Evolutionary conservation across 768 basidiomycete species (phyloP), one percentile per base, ranked within the genome.

Genomic region (Lactarius vividus): DNA sequence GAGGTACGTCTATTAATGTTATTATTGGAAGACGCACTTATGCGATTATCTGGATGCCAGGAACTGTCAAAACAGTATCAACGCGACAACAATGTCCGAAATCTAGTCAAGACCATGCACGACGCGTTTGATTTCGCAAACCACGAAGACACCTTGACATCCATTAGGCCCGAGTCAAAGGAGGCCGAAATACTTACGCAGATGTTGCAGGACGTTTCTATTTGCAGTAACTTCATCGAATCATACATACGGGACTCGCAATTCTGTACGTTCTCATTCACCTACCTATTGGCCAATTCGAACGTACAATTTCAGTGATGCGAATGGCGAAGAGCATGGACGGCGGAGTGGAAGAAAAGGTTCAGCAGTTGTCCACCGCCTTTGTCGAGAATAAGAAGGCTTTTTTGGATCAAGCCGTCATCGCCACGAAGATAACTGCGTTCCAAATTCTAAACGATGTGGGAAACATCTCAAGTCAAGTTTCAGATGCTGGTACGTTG

Each of bases 391-490:
- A 52, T 26, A 33, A 33, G 31, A 52, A 23, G 6, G 49, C 49
- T 26, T 52, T 52, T 7, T 26, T 52, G 23, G 49, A 15, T 9
- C 23, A 52, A 2, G 6, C 49, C n/a, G 49, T 52, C 4, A 26
- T 52, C 4, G 13, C 49, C 6, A 26, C 49, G 3, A 23, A 49
- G 13, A 49, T 49, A 49, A 49, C 49, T 15, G 55, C n/a, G 29
- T 35, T 56, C 55, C 55, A 56, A 56, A 35, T 56, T n/a, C 16
- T 29, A 33, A 35, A 56, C 33, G n/a, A 35, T 15, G 55, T 56
- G 18, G 55, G 33, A 33, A 33, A 13, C 7, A 55, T 55, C 28
- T 55, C 54, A 5, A 55, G 54, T 8, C 1, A 31, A 8, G 8
- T 31, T n/a, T 31, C 8, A 31, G 31, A 31, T 9, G 46, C 23